phyloP scores from a whole-genome alignment of 192 early-diverging fungal species.

The Helicostylum pulchrum region DNA sequence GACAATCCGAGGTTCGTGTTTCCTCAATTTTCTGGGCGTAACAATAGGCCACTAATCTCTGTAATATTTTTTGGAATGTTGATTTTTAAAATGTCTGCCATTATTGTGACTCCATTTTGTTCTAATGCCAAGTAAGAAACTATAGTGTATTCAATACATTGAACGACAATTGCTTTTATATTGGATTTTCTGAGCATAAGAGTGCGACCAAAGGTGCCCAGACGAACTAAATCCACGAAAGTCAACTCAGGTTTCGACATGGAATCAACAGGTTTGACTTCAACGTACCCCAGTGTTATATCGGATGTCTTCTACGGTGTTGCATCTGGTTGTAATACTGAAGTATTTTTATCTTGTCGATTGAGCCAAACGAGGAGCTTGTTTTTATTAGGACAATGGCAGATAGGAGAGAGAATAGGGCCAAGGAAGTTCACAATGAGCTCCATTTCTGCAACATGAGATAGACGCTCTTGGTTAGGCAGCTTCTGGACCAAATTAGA shows the following conservation, averaged over 20 bases:
- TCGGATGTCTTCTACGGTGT: not conserved
- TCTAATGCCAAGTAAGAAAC: too few species aligned
- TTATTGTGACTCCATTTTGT: too few species aligned
- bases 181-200: too few species aligned
- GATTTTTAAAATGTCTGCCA: too few species aligned
- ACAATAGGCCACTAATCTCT: too few species aligned
- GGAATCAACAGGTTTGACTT: not conserved
- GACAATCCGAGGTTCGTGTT: too few species aligned
- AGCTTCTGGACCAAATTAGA: not conserved
- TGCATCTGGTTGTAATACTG: not conserved
- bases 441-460: conserved; percentile 5
- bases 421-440: not conserved
- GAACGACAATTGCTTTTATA: too few species aligned
- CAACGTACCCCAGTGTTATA: not conserved
- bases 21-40: too few species aligned
- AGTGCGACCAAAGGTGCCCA: too few species aligned
- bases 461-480: not conserved
- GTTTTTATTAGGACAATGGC: conserved; percentile 1
- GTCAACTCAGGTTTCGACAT: not conserved
- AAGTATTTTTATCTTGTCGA: not conserved
- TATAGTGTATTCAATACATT: too few species aligned
- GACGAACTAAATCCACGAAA: too few species aligned
- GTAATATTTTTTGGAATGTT: too few species aligned
- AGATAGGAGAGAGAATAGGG: conserved; percentile 1
- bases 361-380: not conserved